Percentiles rank a stretch among this genome's conserved stretches.
phyloP scores from a whole-genome alignment of 169 alveolate species.

The Blepharisma undulans region DNA sequence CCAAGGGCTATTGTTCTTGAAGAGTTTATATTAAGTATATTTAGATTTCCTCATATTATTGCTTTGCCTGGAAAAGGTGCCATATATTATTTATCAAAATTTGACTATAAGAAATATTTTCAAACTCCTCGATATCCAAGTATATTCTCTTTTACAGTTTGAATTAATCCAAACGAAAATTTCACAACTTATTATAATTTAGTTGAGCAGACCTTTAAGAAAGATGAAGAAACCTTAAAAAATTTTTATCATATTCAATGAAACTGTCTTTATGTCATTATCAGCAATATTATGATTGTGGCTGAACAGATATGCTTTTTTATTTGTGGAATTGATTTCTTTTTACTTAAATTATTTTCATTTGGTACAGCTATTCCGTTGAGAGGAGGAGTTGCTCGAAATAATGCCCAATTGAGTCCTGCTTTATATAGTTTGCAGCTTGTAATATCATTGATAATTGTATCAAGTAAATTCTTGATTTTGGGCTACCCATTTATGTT shows the following conservation, averaged over 20 bases:
- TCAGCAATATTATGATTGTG: background rate
- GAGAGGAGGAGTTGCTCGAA: background rate
- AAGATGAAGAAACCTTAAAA: background rate
- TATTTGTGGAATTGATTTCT: background rate
- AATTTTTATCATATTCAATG: conserved; percentile 31
- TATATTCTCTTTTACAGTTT: background rate
- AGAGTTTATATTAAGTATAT: conserved; percentile 34
- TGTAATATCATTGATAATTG: background rate
- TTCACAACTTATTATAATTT: background rate
- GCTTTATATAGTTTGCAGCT: background rate
- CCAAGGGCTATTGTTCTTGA: conserved; percentile 35
- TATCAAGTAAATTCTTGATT: background rate
- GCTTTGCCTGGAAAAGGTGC: conserved; percentile 31
- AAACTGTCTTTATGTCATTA: background rate
- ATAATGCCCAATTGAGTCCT: background rate
- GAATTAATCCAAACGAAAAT: background rate
- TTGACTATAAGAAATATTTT: conserved; percentile 3
- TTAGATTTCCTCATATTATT: conserved; percentile 32
- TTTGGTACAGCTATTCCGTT: conserved; percentile 6
- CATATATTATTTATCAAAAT: background rate
- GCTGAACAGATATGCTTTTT: background rate
- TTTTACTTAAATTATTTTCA: background rate
- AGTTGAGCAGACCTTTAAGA: background rate
- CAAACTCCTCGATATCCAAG: background rate
- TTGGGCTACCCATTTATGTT: background rate